Evolutionary conservation across 805 yeast genomes (phyloP).

Genomic region (Peterozyma toletana): DNA sequence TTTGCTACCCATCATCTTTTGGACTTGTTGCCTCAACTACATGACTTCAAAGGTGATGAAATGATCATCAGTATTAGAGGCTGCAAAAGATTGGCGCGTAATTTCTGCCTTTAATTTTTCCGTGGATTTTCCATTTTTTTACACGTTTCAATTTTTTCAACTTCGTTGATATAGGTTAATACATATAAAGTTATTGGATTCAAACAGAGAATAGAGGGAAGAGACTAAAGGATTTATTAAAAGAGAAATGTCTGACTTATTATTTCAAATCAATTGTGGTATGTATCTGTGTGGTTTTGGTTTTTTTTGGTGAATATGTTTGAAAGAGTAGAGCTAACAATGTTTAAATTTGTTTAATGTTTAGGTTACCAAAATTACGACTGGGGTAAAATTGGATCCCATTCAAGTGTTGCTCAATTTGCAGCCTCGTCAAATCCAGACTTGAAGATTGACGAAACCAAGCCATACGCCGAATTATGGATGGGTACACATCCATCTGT

Average conservation of each 20-base stretch:
- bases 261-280: constrained; percentile 27
- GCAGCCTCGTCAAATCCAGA: constrained; percentile 64
- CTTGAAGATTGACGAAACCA: constrained; percentile 55
- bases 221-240: no score
- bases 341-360: not conserved
- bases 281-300: constrained; percentile 8
- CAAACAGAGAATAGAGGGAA: no score
- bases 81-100: no score
- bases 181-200: no score
- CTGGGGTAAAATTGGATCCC: constrained; percentile 65
- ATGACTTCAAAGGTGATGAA: no score
- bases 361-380: constrained; percentile 29
- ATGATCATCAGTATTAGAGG: no score
- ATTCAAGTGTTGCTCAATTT: constrained; percentile 85
- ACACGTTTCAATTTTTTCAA: no score
- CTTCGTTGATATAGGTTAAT: no score
- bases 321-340: not conserved
- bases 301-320: not conserved
- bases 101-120: no score
- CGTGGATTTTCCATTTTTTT: no score
- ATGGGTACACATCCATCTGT: constrained; percentile 98
- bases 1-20: no score
- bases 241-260: constrained; percentile 14
- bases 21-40: no score
- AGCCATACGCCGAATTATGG: constrained; percentile 98